A percentile compares a stretch with the other conserved stretches of the same genome.
Conservation (phyloP, 148 eudicot genomes). For the Agrostemma githago region DNA sequence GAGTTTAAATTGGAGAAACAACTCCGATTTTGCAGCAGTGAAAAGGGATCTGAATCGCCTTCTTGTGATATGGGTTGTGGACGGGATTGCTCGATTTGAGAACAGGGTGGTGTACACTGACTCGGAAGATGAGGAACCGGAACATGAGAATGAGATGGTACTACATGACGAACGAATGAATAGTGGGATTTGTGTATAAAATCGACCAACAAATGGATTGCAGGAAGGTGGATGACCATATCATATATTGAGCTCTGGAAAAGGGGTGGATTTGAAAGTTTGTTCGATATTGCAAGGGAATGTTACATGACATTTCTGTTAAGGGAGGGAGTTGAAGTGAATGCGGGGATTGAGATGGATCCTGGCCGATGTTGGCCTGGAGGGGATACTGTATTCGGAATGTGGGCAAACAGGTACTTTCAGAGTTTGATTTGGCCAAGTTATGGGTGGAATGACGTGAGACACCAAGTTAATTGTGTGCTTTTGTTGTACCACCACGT, state of each 20-base stretch:
- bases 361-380: not conserved
- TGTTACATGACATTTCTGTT: not conserved
- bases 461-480: too few relatives aligned
- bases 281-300: not conserved
- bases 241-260: not conserved
- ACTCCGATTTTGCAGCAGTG: not conserved
- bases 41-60: not conserved
- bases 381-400: not conserved
- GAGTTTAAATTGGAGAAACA: not conserved
- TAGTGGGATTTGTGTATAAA: too few relatives aligned
- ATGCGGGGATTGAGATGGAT: too few relatives aligned
- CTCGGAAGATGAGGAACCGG: not conserved
- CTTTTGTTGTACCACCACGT: too few relatives aligned
- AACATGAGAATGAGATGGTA: too few relatives aligned
- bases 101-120: not conserved
- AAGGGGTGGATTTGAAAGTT: not conserved
- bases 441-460: too few relatives aligned
- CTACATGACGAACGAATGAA: not conserved
- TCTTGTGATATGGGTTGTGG: not conserved
- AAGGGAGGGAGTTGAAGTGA: not conserved
- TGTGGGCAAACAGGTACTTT: not conserved
- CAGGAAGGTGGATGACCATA: not conserved
- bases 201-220: too few relatives aligned
- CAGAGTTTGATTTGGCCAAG: not conserved
- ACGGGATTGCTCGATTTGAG: not conserved